Conservation (phyloP, 2,329 filamentous ascomycete genomes). For the Myrmaecium sp. region DNA sequence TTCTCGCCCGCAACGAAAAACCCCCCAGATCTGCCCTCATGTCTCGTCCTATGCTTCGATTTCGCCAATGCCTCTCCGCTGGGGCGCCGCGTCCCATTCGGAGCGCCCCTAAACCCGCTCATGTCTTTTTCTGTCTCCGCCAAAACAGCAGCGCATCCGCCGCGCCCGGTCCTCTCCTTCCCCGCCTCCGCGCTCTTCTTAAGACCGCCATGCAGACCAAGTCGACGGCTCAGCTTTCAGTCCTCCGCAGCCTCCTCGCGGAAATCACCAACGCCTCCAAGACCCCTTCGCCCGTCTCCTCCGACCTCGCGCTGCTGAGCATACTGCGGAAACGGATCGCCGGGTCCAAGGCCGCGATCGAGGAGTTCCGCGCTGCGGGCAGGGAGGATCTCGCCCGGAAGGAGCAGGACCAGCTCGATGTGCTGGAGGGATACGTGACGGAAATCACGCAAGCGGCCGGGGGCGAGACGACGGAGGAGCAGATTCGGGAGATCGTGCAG, state of each 20-base stretch:
- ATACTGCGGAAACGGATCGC: conserved; percentile 49
- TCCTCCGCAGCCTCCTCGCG: conserved; percentile 51
- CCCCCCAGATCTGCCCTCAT: no score
- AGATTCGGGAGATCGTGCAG: conserved; percentile 39
- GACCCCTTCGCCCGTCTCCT: conserved; percentile 50
- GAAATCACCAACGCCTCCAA: conserved; percentile 62
- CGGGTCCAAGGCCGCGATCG: conserved; percentile 38
- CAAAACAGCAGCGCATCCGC: conserved; percentile 6
- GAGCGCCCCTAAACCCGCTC: conserved; percentile 10
- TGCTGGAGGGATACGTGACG: conserved; percentile 49
- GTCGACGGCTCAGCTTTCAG: conserved; percentile 42
- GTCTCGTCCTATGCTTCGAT: no score
- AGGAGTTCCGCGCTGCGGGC: conserved; percentile 46
- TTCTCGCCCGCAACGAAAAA: no score
- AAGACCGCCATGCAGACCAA: conserved; percentile 32
- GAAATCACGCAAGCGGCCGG: conserved; percentile 29
- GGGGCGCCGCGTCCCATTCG: conserved; percentile 10
- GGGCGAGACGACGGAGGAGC: conserved; percentile 34
- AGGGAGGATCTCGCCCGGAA: conserved; percentile 53
- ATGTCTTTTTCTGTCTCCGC: conserved; percentile 5
- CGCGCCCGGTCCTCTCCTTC: conserved; percentile 22
- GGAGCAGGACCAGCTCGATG: conserved; percentile 46
- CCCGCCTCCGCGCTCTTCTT: conserved; percentile 28
- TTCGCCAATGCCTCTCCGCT: no score
- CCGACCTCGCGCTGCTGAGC: conserved; percentile 50